A percentile compares a stretch with the other conserved stretches of the same genome.
Evolutionary conservation across 306 rosid species (phyloP).

Genomic region (Prinsepia uniflora): DNA sequence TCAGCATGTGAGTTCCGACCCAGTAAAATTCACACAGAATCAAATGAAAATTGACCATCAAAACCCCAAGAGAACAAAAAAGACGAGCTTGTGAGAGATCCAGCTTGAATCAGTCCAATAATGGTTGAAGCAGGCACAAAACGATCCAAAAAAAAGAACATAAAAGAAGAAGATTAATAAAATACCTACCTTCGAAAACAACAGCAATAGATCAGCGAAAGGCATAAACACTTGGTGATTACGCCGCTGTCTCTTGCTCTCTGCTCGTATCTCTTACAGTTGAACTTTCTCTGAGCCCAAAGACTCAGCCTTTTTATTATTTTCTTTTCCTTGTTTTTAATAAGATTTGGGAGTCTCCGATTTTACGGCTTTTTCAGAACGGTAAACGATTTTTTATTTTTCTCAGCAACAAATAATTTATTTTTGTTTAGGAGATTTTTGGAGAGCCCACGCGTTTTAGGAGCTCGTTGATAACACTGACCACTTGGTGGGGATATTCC

Average conservation of each 20-base stretch:
- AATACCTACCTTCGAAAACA: constrained; percentile 2
- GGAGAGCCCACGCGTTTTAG: not conserved
- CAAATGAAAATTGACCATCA: not conserved
- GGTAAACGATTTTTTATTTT: constrained; percentile 1
- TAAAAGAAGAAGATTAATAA: not conserved
- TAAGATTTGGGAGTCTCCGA: not conserved
- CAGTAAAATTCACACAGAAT: not conserved
- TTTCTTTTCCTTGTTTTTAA: too few relatives aligned
- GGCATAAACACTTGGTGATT: not conserved
- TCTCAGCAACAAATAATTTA: not conserved
- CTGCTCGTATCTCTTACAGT: not conserved
- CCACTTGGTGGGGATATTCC: constrained; percentile 3
- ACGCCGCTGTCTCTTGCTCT: not conserved
- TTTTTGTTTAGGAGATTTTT: not conserved
- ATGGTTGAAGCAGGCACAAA: not conserved
- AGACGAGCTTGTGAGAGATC: constrained; percentile 13
- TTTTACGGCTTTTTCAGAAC: constrained; percentile 1
- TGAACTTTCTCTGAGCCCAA: not conserved
- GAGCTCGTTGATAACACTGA: not conserved
- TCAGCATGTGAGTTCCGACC: constrained; percentile 1
- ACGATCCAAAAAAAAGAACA: not conserved
- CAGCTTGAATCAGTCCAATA: not conserved
- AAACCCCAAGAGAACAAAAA: not conserved
- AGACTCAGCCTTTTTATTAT: not conserved
- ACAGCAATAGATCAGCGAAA: not conserved